Conservation (phyloP, 768 basidiomycete species). For the Phanerochaete sordida region DNA sequence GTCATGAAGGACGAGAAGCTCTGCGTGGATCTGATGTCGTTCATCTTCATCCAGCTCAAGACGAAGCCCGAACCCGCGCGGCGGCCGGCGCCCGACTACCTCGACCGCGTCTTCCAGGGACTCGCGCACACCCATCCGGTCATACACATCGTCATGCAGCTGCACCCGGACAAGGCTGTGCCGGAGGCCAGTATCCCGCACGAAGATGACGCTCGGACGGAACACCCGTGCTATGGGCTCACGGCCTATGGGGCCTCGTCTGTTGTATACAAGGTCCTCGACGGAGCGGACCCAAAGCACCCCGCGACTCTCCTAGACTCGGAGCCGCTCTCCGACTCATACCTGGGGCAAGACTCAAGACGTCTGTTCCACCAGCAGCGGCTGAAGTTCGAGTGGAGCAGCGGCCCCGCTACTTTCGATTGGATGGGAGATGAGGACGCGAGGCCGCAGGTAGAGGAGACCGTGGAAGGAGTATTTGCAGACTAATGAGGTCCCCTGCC, state of each 20-base stretch:
- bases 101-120: constrained; percentile 6
- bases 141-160: constrained; percentile 19
- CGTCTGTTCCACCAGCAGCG: too few species aligned
- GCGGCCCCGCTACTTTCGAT: too few species aligned
- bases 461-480: too few species aligned
- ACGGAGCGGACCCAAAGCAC: too few species aligned
- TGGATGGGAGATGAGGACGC: too few species aligned
- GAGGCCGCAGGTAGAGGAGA: too few species aligned
- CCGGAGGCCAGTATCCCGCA: not conserved
- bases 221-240: not conserved
- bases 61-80: not conserved
- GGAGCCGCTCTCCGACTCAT: too few species aligned
- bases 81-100: constrained; percentile 9
- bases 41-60: constrained; percentile 22
- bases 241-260: not conserved
- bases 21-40: constrained; percentile 12
- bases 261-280: not conserved
- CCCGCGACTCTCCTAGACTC: too few species aligned
- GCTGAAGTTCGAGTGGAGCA: too few species aligned
- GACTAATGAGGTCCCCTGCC: too few species aligned
- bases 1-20: constrained; percentile 15
- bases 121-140: constrained; percentile 12
- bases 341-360: too few species aligned
- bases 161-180: not conserved
- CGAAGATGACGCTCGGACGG: not conserved